Percentiles rank a stretch among this genome's conserved stretches.
phyloP scores from a whole-genome alignment of 2,329 filamentous ascomycete genomes.

The Cladophialophora immunda region DNA sequence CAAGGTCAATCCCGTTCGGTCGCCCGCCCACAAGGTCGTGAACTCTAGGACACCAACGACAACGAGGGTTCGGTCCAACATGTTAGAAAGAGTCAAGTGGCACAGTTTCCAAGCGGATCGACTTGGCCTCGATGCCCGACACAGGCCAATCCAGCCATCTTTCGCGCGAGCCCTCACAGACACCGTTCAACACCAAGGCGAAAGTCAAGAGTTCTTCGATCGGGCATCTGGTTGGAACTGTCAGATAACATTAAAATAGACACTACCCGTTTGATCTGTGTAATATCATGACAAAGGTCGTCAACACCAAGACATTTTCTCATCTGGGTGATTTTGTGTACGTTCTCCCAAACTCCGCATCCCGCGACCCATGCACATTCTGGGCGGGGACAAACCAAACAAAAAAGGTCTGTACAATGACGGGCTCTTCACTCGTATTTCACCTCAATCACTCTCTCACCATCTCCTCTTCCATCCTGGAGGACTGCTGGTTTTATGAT shows the following conservation, averaged over 20 bases:
- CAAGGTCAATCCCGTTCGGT: not conserved
- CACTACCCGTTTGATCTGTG: conserved; percentile 26
- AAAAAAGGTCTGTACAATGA: conserved; percentile 21
- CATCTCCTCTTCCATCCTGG: not conserved
- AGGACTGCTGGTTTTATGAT: conserved; percentile 20
- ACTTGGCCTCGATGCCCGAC: not conserved
- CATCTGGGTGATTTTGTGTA: conserved; percentile 17
- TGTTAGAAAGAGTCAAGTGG: not conserved
- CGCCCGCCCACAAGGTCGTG: not conserved
- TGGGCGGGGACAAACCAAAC: not conserved
- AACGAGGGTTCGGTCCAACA: not conserved
- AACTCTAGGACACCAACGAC: not conserved
- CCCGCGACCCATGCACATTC: not conserved
- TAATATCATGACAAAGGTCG: conserved; percentile 26
- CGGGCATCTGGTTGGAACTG: conserved; percentile 1
- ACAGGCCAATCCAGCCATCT: not conserved
- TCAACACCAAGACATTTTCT: conserved; percentile 25
- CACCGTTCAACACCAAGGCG: not conserved
- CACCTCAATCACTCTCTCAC: not conserved
- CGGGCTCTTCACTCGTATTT: not conserved
- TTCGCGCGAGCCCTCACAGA: not conserved
- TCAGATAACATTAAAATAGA: conserved; percentile 32
- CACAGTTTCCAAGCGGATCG: not conserved
- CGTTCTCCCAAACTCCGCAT: conserved; percentile 13
- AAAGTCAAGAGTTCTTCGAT: not conserved